Evolutionary conservation across 352 stramenopile genomes (phyloP).

Genomic region (Pythium periplocum): DNA sequence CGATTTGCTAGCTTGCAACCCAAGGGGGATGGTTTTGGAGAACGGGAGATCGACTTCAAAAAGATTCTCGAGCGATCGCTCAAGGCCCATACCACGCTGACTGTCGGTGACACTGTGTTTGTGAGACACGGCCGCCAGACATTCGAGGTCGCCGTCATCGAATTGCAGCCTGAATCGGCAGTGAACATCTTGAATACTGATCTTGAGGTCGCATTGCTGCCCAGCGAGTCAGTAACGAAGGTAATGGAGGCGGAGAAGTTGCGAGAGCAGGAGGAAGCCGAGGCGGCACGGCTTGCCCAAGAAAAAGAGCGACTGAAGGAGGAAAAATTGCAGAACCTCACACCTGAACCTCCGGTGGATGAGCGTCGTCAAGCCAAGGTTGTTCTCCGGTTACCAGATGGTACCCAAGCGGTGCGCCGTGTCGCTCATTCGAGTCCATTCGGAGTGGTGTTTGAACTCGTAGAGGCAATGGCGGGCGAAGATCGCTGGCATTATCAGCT

Average conservation of each 20-base stretch:
- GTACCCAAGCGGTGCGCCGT: slow-evolving; percentile 36
- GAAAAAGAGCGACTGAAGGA: slow-evolving; percentile 37
- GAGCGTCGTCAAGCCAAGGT: slow-evolving; percentile 45
- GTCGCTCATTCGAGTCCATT: slow-evolving; percentile 34
- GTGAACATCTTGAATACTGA: slow-evolving; percentile 80
- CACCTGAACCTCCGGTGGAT: slow-evolving; percentile 31
- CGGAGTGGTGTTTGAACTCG: slow-evolving; percentile 36
- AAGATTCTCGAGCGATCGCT: slow-evolving; percentile 68
- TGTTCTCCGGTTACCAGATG: slow-evolving; percentile 39
- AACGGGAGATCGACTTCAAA: slow-evolving; percentile 81
- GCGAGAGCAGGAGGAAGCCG: slow-evolving; percentile 15
- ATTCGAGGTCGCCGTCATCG: slow-evolving; percentile 62
- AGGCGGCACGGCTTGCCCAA: slow-evolving; percentile 22
- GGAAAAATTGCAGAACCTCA: slow-evolving; percentile 25
- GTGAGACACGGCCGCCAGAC: slow-evolving; percentile 69
- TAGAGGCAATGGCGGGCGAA: slow-evolving; percentile 52
- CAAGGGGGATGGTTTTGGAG: slow-evolving; percentile 56
- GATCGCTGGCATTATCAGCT: slow-evolving; percentile 33
- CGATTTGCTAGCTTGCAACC: slow-evolving; percentile 68
- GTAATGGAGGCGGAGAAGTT: slow-evolving; percentile 28
- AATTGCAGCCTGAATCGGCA: slow-evolving; percentile 49
- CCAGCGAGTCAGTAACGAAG: slow-evolving; percentile 48
- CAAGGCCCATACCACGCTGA: slow-evolving; percentile 71
- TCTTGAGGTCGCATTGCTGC: slow-evolving; percentile 74
- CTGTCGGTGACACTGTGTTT: slow-evolving; percentile 66